Percentiles rank a stretch among this genome's conserved stretches.
Evolutionary conservation across 1,284 basidiomycete species (phyloP).

Genomic region (Cutaneotrichosporon sp.): DNA sequence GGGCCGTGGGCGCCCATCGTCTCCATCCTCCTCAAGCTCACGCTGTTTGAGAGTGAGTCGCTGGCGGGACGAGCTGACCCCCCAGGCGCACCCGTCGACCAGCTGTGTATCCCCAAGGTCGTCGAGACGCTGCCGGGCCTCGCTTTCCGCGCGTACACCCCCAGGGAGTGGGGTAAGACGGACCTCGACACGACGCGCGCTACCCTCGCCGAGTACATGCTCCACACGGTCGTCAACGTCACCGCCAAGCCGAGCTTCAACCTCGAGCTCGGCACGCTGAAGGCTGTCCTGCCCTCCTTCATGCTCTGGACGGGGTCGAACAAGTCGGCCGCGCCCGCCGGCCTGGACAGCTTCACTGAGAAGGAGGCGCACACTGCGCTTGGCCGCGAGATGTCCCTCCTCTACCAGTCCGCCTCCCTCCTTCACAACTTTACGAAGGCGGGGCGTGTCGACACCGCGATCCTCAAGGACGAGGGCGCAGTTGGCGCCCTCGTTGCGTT

Average conservation of each 20-base stretch:
- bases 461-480: not conserved
- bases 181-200: slow-evolving; percentile 2
- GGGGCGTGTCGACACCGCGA: not conserved
- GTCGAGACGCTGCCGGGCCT: not conserved
- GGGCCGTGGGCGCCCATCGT: not conserved
- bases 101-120: not conserved
- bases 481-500: not conserved
- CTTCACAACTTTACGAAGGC: slow-evolving; percentile 2
- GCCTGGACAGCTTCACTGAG: not conserved
- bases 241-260: not conserved
- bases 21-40: not conserved
- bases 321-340: not conserved
- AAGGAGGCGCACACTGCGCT: slow-evolving; percentile 3
- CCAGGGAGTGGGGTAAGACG: slow-evolving; percentile 3
- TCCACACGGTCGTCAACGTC: slow-evolving; percentile 1
- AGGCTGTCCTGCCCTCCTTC: not conserved
- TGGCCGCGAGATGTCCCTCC: not conserved
- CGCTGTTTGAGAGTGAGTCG: slow-evolving; percentile 1
- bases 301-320: slow-evolving; percentile 1
- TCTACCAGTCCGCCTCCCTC: slow-evolving; percentile 1
- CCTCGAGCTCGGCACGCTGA: not conserved
- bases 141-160: not conserved
- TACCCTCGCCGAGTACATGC: not conserved
- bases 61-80: not conserved
- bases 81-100: not conserved